Percentiles rank a stretch among this genome's conserved stretches.
phyloP scores from a whole-genome alignment of 1,284 basidiomycete genomes.

The Trichosporon sp. region DNA sequence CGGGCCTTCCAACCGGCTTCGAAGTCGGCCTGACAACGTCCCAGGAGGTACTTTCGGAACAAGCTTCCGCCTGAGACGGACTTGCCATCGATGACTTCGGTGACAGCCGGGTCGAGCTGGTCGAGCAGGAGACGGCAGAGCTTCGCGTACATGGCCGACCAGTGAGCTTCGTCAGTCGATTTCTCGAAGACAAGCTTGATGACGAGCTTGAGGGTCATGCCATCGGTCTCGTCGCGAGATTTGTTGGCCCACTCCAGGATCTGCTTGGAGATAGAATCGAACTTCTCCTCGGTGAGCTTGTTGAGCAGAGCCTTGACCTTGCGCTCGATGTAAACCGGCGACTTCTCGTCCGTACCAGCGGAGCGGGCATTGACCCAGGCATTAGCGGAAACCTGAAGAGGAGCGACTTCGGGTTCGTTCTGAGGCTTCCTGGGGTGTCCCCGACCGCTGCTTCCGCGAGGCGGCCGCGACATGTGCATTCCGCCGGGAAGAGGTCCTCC shows the following conservation, averaged over 20 bases:
- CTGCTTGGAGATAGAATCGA: conserved; percentile 88
- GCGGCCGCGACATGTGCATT: neutral
- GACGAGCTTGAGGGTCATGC: conserved; percentile 87
- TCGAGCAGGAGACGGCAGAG: conserved; percentile 92
- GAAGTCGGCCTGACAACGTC: conserved; percentile 91
- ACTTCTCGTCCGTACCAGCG: conserved; percentile 57
- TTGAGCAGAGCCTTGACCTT: conserved; percentile 92
- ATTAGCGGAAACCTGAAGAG: conserved; percentile 70
- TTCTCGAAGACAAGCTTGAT: conserved; percentile 96
- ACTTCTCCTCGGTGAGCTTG: conserved; percentile 95
- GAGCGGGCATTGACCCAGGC: conserved; percentile 61
- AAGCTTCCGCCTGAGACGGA: conserved; percentile 78
- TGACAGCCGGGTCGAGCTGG: conserved; percentile 74
- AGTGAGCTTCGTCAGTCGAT: conserved; percentile 89
- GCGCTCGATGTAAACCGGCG: conserved; percentile 77
- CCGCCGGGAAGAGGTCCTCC: conserved; percentile 44
- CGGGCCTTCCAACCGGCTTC: conserved; percentile 68
- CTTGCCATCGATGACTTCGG: conserved; percentile 81
- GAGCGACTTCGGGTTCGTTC: conserved; percentile 57
- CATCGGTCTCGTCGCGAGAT: conserved; percentile 85
- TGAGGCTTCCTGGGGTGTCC: neutral
- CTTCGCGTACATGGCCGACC: conserved; percentile 95
- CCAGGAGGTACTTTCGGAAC: conserved; percentile 83
- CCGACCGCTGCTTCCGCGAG: neutral
- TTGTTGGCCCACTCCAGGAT: conserved; percentile 93